These are phyloP conservation scores for Phytophthora boehmeriae DNA, from an alignment of 352 stramenopile species.

Conservation along the genomic window DNA sequence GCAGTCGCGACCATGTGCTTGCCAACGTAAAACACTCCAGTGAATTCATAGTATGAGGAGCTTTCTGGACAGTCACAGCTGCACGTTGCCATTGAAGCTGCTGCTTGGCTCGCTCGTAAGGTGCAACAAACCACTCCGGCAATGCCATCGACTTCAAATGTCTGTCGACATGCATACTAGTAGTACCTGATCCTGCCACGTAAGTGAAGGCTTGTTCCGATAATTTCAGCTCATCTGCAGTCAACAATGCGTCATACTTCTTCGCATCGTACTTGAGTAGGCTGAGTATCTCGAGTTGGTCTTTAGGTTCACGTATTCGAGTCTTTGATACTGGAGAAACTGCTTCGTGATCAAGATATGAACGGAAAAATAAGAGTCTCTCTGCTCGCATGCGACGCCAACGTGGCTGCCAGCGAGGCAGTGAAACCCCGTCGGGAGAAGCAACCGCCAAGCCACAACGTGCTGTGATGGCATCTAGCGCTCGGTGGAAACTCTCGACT, in stretches of 20 bases:
- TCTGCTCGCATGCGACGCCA: slow-evolving; percentile 40
- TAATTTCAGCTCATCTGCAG: slow-evolving; percentile 26
- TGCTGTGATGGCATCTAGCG: slow-evolving; percentile 36
- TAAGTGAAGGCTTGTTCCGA: slow-evolving; percentile 30
- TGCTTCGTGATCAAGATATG: slow-evolving; percentile 24
- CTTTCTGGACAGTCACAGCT: slow-evolving; percentile 27
- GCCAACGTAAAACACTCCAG: slow-evolving; percentile 25
- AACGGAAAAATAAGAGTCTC: slow-evolving; percentile 34
- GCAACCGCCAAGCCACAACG: slow-evolving; percentile 31
- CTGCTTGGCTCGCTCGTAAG: slow-evolving; percentile 31
- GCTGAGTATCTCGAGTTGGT: slow-evolving; percentile 37
- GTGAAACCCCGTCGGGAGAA: slow-evolving; percentile 9
- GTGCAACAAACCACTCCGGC: slow-evolving; percentile 40
- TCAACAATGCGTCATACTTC: slow-evolving; percentile 36
- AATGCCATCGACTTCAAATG: slow-evolving; percentile 30
- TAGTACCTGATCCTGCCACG: slow-evolving; percentile 18
- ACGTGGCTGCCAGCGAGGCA: slow-evolving; percentile 38
- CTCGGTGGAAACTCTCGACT: slow-evolving; percentile 39
- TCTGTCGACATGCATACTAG: slow-evolving; percentile 10
- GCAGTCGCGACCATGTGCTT: slow-evolving; percentile 30
- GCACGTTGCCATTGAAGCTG: slow-evolving; percentile 35
- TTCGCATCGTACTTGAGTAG: slow-evolving; percentile 27
- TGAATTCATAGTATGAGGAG: slow-evolving; percentile 11
- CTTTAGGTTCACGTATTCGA: slow-evolving; percentile 12
- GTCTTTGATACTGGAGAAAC: slow-evolving; percentile 15